Percentiles rank a stretch among this genome's conserved stretches.
These are phyloP conservation scores for Calonectria honghensis DNA, from an alignment of 2,329 filamentous ascomycete species.

Conservation along the genomic window DNA sequence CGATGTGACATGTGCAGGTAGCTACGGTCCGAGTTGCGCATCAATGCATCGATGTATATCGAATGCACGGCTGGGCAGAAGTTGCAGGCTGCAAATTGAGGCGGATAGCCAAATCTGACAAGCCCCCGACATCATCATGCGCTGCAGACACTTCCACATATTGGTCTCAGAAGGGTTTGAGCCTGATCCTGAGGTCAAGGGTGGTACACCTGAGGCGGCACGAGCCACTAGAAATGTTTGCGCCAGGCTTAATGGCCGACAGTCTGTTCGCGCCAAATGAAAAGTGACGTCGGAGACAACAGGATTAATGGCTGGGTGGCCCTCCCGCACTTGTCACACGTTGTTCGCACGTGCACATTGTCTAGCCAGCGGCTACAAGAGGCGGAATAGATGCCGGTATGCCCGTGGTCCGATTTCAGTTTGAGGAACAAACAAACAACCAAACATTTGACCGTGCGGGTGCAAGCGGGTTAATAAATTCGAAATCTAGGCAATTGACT, in stretches of 20 bases:
- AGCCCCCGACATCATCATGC: slow-evolving; percentile 18
- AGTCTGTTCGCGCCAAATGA: slow-evolving; percentile 15
- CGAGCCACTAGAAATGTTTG: slow-evolving; percentile 23
- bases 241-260: slow-evolving; percentile 16
- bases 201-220: slow-evolving; percentile 29
- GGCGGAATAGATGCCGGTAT: slow-evolving; percentile 38
- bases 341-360: slow-evolving; percentile 32
- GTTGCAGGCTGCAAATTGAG: slow-evolving; percentile 3
- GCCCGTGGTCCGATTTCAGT: slow-evolving; percentile 12
- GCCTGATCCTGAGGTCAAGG: slow-evolving; percentile 17
- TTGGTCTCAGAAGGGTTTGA: slow-evolving; percentile 15
- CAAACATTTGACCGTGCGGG: background rate
- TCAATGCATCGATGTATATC: background rate
- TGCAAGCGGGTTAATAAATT: background rate
- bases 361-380: slow-evolving; percentile 30
- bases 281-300: slow-evolving; percentile 21
- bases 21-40: slow-evolving; percentile 1
- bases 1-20: background rate
- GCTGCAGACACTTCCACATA: background rate
- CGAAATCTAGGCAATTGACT: background rate
- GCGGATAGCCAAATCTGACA: background rate
- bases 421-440: slow-evolving; percentile 6
- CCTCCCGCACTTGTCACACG: slow-evolving; percentile 39
- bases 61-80: background rate
- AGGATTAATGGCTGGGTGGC: slow-evolving; percentile 35